Conservation (phyloP, 1,284 basidiomycete species). For the Pyrrhoderma noxium region DNA sequence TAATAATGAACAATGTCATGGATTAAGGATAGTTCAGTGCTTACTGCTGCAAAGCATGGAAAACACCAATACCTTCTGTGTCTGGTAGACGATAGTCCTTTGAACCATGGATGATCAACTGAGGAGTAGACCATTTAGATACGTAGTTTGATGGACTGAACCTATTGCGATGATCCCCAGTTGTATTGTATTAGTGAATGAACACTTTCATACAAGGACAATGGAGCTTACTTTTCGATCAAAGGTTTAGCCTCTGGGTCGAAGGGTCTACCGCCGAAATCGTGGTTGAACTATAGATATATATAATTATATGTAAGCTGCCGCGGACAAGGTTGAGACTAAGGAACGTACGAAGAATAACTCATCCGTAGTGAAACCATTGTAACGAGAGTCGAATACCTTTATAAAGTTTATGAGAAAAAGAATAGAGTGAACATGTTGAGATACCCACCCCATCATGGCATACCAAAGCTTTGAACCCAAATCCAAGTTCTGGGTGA, state of each 20-base stretch:
- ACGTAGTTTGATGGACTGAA: constrained; percentile 76
- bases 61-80: constrained; percentile 73
- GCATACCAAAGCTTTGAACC: constrained; percentile 84
- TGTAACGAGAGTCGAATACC: constrained; percentile 67
- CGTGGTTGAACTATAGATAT: constrained; percentile 82
- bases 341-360: constrained; percentile 66
- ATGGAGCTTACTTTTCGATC: constrained; percentile 44
- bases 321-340: neutral
- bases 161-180: constrained; percentile 32
- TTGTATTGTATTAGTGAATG: neutral
- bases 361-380: constrained; percentile 78
- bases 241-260: constrained; percentile 49
- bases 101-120: constrained; percentile 79
- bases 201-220: neutral
- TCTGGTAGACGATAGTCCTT: constrained; percentile 83
- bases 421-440: too few species aligned
- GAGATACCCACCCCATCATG: constrained; percentile 79
- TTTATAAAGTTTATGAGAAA: too few species aligned
- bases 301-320: too few species aligned
- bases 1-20: constrained; percentile 5
- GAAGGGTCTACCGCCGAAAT: constrained; percentile 79
- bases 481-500: constrained; percentile 77
- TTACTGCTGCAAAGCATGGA: constrained; percentile 75
- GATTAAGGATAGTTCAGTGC: constrained; percentile 27
- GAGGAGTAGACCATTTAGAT: constrained; percentile 78